Conservation (phyloP, 2,329 filamentous ascomycete species). For the Fusarium hostae region DNA sequence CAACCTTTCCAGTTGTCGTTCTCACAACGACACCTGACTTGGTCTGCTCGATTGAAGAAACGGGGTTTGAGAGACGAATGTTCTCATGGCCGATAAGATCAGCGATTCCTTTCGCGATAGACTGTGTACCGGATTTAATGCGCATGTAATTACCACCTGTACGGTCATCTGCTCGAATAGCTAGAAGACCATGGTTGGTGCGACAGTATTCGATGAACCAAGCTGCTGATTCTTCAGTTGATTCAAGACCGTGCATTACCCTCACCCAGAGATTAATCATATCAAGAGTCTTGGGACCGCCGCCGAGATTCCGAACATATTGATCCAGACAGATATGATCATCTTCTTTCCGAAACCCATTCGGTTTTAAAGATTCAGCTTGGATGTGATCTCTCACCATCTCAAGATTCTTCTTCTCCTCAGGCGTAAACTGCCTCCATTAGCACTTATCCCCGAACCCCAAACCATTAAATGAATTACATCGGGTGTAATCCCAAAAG, state of each 20-base stretch:
- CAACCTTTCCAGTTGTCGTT: conserved; percentile 37
- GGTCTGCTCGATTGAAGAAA: conserved; percentile 40
- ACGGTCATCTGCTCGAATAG: conserved; percentile 50
- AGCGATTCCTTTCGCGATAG: conserved; percentile 44
- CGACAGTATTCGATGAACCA: conserved; percentile 55
- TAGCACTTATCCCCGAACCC: not conserved
- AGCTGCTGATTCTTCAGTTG: conserved; percentile 50
- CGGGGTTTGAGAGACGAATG: conserved; percentile 34
- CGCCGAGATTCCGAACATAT: conserved; percentile 50
- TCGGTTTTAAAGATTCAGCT: conserved; percentile 43
- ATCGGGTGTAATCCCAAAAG: conserved; percentile 39
- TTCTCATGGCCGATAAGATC: conserved; percentile 39
- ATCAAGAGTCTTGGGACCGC: conserved; percentile 43
- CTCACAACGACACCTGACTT: conserved; percentile 28
- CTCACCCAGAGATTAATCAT: conserved; percentile 53
- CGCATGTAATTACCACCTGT: conserved; percentile 52
- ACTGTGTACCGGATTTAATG: conserved; percentile 43
- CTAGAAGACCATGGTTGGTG: conserved; percentile 48
- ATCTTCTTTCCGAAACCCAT: conserved; percentile 40
- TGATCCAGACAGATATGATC: conserved; percentile 50
- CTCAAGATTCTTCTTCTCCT: conserved; percentile 50
- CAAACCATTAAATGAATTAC: not conserved
- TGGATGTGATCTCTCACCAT: conserved; percentile 51
- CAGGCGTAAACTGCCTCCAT: conserved; percentile 39
- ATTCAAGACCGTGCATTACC: conserved; percentile 53